Base-by-base conservation (phyloP, 306 rosid species). In the Quercus alba region DNA sequence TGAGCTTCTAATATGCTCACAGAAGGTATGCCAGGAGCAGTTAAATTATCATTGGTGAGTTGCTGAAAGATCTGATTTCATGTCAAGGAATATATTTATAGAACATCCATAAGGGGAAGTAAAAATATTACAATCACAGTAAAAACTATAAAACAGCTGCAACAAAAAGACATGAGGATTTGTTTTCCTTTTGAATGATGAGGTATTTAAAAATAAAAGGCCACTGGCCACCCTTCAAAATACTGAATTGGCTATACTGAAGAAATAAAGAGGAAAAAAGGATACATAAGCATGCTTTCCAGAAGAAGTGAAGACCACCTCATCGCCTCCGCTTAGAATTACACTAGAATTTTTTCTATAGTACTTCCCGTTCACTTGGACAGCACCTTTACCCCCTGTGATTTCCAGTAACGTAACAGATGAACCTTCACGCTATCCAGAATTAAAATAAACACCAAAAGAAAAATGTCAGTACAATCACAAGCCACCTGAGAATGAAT, bases 261-360 rank as follows among this genome's bases (percentile, higher is more conserved):
- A 33, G 4, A 35, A 33, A 33, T 19, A 9, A 19, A 23, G 12
- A 10, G 70, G 46, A 7, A 17, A 83, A 87, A 84, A 96, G 99
- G 99, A 96, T 96, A 96, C 99, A 83, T 96, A 96, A 74, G 97
- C 92, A 85, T 93, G 94, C 81, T 86, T 93, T 80, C 91, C 89
- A 23, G 87, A 83, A 46, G 89, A 76, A 77, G 86, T 80, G 73
- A 96, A 96, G 76, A 93, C 90, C 64, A 96, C 85, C 86, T 96
- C 99, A 70, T 96, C 99, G 4, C 99, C 99, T 83, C 97, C 97
- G 19, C 69, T 90, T 63, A 96, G 85, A 68, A 85, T 75, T 38
- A 88, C 76, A 55, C 89, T 86, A 62, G 90, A 78, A 82, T 78
- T 88, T 85, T 86, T 92, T 56, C 74, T 85, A 76, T 41, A 59